phyloP scores from a whole-genome alignment of 768 basidiomycete species.

The Tylopilus rubrobrunneus region DNA sequence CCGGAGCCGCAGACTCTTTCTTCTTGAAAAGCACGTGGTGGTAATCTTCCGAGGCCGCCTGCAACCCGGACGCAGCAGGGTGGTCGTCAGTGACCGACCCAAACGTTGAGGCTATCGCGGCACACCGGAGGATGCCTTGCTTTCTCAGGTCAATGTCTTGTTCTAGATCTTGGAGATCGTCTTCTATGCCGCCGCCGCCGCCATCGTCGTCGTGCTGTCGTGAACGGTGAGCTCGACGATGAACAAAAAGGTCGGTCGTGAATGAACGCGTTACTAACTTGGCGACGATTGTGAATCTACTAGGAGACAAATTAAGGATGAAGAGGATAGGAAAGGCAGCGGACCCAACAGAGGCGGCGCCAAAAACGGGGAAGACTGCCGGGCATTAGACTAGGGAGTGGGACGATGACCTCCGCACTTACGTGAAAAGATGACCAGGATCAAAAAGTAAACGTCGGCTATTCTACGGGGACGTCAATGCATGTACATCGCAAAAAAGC shows the following conservation, averaged over 20 bases:
- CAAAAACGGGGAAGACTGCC: constrained; percentile 84
- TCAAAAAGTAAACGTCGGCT: no score
- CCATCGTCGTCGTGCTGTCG: no score
- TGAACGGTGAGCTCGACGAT: no score
- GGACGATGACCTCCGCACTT: no score
- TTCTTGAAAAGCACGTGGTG: constrained; percentile 72
- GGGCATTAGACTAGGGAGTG: no score
- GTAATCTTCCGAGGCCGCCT: constrained; percentile 67
- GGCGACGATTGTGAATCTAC: no score
- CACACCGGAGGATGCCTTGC: constrained; percentile 70
- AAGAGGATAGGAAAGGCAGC: constrained; percentile 84
- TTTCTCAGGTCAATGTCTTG: constrained; percentile 78
- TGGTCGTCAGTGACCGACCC: not conserved
- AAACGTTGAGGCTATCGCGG: not conserved
- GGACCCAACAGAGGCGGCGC: constrained; percentile 76
- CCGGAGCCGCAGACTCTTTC: constrained; percentile 57
- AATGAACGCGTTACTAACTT: no score
- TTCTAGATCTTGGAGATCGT: constrained; percentile 79
- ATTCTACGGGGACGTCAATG: no score
- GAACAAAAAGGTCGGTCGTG: no score
- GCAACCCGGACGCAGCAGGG: constrained; percentile 44
- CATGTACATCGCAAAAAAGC: no score
- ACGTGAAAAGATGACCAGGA: no score
- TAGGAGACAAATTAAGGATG: no score
- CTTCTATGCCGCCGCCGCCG: constrained; percentile 35